Conservation (phyloP, 805 yeast species). For the Cyberlindnera samutprakarnensis region DNA sequence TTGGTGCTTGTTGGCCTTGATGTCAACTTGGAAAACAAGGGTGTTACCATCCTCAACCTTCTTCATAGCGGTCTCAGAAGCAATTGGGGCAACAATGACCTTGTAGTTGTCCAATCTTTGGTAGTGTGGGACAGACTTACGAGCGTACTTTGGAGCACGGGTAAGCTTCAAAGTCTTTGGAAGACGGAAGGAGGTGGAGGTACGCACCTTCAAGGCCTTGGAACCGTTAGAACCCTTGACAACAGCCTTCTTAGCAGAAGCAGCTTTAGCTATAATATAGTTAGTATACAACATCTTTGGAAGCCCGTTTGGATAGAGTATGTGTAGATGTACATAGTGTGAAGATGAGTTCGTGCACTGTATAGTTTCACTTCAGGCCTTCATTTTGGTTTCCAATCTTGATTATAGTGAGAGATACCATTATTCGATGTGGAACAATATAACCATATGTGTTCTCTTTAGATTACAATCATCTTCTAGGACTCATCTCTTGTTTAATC, state of each 20-base stretch:
- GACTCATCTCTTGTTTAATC: too few relatives aligned
- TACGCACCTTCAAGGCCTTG: constrained; percentile 90
- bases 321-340: too few relatives aligned
- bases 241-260: constrained; percentile 98
- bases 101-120: constrained; percentile 95
- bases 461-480: too few relatives aligned
- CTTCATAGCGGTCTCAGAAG: constrained; percentile 98
- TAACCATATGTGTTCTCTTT: too few relatives aligned
- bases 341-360: too few relatives aligned
- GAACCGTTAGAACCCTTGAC: constrained; percentile 92
- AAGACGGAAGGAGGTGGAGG: constrained; percentile 89
- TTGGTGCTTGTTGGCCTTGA: constrained; percentile 97
- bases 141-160: constrained; percentile 91
- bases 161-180: constrained; percentile 96
- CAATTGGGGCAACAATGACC: constrained; percentile 89
- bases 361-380: too few relatives aligned
- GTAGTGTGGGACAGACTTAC: constrained; percentile 96
- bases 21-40: constrained; percentile 95
- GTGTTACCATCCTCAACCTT: constrained; percentile 99
- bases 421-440: too few relatives aligned
- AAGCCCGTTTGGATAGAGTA: too few relatives aligned
- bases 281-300: constrained; percentile 26
- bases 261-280: constrained; percentile 57
- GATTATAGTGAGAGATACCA: too few relatives aligned
- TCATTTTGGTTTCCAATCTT: too few relatives aligned